phyloP scores from a whole-genome alignment of 768 basidiomycete species.

The Pisolithus albus region DNA sequence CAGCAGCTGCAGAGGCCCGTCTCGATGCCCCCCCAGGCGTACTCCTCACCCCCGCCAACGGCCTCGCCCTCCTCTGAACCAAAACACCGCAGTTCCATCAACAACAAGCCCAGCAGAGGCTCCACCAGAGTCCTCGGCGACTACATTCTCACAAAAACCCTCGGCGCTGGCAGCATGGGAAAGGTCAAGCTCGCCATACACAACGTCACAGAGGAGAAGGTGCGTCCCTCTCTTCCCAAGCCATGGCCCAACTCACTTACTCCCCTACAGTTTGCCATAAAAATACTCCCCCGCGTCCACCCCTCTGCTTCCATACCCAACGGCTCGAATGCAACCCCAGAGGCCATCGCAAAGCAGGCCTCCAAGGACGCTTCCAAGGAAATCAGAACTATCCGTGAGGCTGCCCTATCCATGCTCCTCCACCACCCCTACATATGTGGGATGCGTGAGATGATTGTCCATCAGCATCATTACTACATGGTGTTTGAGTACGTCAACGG shows the following conservation, averaged over 20 bases:
- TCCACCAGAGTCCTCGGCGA: slow-evolving; percentile 71
- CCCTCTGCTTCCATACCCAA: slow-evolving; percentile 50
- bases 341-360: slow-evolving; percentile 70
- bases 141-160: slow-evolving; percentile 92
- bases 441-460: slow-evolving; percentile 98
- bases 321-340: slow-evolving; percentile 40
- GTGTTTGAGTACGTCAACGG: slow-evolving; percentile 98
- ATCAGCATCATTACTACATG: slow-evolving; percentile 99
- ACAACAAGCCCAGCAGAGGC: slow-evolving; percentile 15
- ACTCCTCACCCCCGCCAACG: slow-evolving; percentile 25
- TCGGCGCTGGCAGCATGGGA: slow-evolving; percentile 98
- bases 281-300: slow-evolving; percentile 87
- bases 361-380: slow-evolving; percentile 93
- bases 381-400: slow-evolving; percentile 92
- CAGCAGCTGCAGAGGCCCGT: slow-evolving; percentile 47
- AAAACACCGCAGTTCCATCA: slow-evolving; percentile 25
- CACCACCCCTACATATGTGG: slow-evolving; percentile 99
- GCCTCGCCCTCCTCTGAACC: slow-evolving; percentile 17
- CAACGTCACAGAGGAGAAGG: slow-evolving; percentile 87
- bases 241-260: slow-evolving; percentile 3
- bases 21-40: slow-evolving; percentile 69
- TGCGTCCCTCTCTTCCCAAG: slow-evolving; percentile 30
- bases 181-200: slow-evolving; percentile 96
- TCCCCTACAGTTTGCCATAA: slow-evolving; percentile 79
- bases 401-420: slow-evolving; percentile 88